Evolutionary conservation across 225 moss, liverwort and hornwort genomes (phyloP).

Genomic region (Physcomitrium patens): DNA sequence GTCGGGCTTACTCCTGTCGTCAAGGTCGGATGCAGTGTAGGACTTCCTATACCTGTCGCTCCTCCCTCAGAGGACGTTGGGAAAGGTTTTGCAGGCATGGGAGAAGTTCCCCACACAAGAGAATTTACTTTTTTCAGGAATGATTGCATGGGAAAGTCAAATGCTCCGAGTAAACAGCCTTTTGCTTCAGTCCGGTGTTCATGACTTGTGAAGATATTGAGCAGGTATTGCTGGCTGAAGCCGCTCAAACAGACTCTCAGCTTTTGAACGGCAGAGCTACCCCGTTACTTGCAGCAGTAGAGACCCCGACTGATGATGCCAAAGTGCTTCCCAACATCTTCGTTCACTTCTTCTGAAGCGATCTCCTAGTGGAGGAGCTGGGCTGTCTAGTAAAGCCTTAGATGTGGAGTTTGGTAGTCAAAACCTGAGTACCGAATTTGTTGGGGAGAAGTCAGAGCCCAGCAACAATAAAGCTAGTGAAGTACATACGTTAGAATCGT

Average conservation of each 20-base stretch:
- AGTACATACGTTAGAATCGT: constrained; percentile 78
- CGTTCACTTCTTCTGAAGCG: constrained; percentile 83
- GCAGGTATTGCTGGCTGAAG: constrained; percentile 88
- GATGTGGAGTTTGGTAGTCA: constrained; percentile 39
- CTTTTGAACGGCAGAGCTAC: constrained; percentile 24
- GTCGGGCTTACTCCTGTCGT: constrained; percentile 40
- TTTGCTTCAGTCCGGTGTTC: constrained; percentile 62
- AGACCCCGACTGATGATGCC: constrained; percentile 48
- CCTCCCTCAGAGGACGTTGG: constrained; percentile 94
- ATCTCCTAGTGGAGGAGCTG: constrained; percentile 40
- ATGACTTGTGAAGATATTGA: constrained; percentile 98
- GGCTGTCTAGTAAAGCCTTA: constrained; percentile 24
- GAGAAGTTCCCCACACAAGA: constrained; percentile 41
- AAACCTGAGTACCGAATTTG: constrained; percentile 31
- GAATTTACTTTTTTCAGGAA: constrained; percentile 37
- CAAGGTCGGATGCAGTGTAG: constrained; percentile 54
- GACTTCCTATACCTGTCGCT: constrained; percentile 88
- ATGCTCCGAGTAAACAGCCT: constrained; percentile 44
- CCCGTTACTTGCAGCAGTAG: constrained; percentile 28
- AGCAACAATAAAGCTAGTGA: constrained; percentile 42
- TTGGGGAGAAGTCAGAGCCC: constrained; percentile 45
- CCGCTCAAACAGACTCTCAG: constrained; percentile 48
- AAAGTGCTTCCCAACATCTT: constrained; percentile 82
- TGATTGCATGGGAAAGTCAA: constrained; percentile 39
- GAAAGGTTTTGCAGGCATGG: constrained; percentile 62